These are phyloP conservation scores for Starmerella cellae DNA, from an alignment of 805 yeast species.

Conservation along the genomic window DNA sequence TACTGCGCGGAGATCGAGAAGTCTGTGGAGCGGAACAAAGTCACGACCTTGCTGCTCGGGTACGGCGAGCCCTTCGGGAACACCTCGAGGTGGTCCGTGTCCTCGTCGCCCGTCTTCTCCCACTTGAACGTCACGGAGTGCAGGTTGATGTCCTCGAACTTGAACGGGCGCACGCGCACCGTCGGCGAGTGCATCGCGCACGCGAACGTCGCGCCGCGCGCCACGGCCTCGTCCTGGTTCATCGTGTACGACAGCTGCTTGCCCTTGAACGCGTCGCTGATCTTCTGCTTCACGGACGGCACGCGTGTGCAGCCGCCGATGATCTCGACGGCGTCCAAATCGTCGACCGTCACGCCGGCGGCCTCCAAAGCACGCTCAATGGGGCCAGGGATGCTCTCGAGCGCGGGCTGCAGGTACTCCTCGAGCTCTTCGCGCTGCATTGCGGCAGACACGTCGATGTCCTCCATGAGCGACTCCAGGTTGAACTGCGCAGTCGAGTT, in stretches of 20 bases:
- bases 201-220: conserved; percentile 97
- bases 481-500: conserved; percentile 87
- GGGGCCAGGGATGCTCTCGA: conserved; percentile 64
- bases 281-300: conserved; percentile 75
- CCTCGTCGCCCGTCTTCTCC: conserved; percentile 88
- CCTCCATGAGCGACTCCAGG: conserved; percentile 94
- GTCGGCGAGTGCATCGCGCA: conserved; percentile 99
- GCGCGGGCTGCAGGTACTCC: conserved; percentile 70
- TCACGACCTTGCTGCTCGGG: conserved; percentile 93
- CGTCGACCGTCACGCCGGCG: conserved; percentile 59
- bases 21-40: conserved; percentile 82
- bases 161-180: conserved; percentile 95
- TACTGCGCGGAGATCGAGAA: conserved; percentile 76
- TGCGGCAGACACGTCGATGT: conserved; percentile 83
- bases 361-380: conserved; percentile 66
- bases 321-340: conserved; percentile 82
- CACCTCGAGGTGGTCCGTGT: conserved; percentile 80
- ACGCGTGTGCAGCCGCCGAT: conserved; percentile 99
- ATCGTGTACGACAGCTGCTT: conserved; percentile 82
- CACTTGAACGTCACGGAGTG: conserved; percentile 88
- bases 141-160: conserved; percentile 88
- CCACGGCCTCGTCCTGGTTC: conserved; percentile 98
- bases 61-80: conserved; percentile 85
- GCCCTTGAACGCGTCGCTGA: conserved; percentile 68
- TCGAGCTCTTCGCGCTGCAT: conserved; percentile 86